A percentile compares a stretch with the other conserved stretches of the same genome.
Evolutionary conservation across 345 rosid species (phyloP).

Genomic region (Sisymbrium altissimum): DNA sequence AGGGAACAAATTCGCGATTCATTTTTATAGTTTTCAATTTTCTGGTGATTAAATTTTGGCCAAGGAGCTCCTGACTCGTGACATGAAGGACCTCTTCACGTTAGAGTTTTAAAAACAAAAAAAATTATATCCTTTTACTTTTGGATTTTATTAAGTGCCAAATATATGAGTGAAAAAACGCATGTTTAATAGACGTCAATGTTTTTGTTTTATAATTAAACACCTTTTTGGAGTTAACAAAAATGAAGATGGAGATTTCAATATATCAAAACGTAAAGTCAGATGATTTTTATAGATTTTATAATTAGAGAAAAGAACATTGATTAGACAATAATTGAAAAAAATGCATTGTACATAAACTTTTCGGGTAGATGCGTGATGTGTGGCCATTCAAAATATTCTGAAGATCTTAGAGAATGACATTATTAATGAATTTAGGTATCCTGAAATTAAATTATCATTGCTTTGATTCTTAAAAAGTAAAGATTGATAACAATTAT

Average conservation of each 20-base stretch:
- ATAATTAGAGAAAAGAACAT: slow-evolving; percentile 3
- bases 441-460: background rate
- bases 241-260: background rate
- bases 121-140: background rate
- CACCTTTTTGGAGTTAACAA: background rate
- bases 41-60: background rate
- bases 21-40: background rate
- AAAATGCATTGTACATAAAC: slow-evolving; percentile 14
- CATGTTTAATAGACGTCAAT: background rate
- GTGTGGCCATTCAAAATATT: background rate
- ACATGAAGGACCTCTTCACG: background rate
- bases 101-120: background rate
- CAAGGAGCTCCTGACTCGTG: background rate
- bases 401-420: slow-evolving; percentile 5
- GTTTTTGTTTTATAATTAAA: background rate
- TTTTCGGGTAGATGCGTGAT: slow-evolving; percentile 21
- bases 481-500: background rate
- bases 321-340: slow-evolving; percentile 19
- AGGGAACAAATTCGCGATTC: background rate
- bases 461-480: background rate
- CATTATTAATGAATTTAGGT: background rate
- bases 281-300: background rate
- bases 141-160: background rate
- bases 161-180: background rate
- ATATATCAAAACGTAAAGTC: background rate